Evolutionary conservation across 306 rosid genomes (phyloP), one percentile per base, ranked within the genome.

Genomic region (Gleditsia sinensis): DNA sequence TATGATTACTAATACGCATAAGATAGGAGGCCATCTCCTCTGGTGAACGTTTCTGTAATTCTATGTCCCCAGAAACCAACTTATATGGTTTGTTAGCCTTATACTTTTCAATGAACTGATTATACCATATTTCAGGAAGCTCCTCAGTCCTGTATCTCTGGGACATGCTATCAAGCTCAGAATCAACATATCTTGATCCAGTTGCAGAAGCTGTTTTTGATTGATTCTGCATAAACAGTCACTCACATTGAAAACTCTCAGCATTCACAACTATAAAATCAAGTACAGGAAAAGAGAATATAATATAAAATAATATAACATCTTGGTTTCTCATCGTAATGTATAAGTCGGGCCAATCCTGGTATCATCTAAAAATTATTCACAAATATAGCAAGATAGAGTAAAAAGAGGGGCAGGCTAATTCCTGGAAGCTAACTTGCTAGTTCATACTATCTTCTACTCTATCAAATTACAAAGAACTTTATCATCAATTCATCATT

Each of bases 71-170:
- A 19, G 66, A 71, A 71, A 85, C 62, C 83, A 89, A 54, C 80
- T 78, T 86, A 78, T 84, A 78, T 0, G 83, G 79, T 76, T 76
- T 90, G 51, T 70, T 90, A 57, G 75, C 80, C 72, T 84, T 85
- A 21, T 83, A 84, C 71, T 81, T 91, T 57, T 91, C 97, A 63
- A 80, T 80, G 63, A 80, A 85, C 76, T 90, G 98, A 87, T 64
- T 83, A 72, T 91, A 91, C 98, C 98, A 94, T 7, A 88, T 82
- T 75, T 91, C 97, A 39, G 95, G 91, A 17, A 90, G 87, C 45
- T 86, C 92, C 0, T 83, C 91, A 46, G 71, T 88, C 81, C 85
- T 84, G 48, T 72, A 85, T 62, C 90, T 88, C 32, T 72, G 83
- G 16, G 87, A 39, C 46, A 78, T 33, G 66, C 81, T 77, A 65